Percentiles rank a stretch among this genome's conserved stretches.
Conservation (phyloP, 1,284 basidiomycete species). For the Pyrrhoderma noxium region DNA sequence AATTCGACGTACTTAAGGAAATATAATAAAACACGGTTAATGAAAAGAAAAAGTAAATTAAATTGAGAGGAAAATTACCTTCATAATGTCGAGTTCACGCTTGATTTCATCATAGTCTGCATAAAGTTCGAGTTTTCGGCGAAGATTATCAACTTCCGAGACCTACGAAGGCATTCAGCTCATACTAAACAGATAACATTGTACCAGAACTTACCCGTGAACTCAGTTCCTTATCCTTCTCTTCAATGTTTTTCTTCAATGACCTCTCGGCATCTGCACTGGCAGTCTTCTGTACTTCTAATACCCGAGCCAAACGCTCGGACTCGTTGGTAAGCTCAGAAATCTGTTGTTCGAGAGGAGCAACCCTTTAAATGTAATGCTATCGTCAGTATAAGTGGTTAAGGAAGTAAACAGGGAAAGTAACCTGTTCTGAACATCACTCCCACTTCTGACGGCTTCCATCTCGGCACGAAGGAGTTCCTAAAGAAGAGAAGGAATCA, state of each 20-base stretch:
- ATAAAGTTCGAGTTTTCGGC: slow-evolving; percentile 63
- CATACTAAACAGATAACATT: not conserved
- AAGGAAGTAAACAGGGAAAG: not conserved
- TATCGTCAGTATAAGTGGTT: slow-evolving; percentile 3
- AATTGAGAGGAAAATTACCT: slow-evolving; percentile 43
- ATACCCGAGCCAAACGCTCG: slow-evolving; percentile 55
- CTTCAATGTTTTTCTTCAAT: slow-evolving; percentile 52
- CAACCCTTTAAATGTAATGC: slow-evolving; percentile 41
- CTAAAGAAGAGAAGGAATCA: slow-evolving; percentile 44
- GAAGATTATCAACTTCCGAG: slow-evolving; percentile 61
- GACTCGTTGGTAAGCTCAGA: slow-evolving; percentile 68
- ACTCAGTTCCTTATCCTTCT: slow-evolving; percentile 52
- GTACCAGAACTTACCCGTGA: slow-evolving; percentile 39
- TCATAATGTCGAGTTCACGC: slow-evolving; percentile 94
- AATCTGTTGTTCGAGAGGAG: slow-evolving; percentile 65
- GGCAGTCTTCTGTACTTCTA: slow-evolving; percentile 63
- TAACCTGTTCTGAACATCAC: slow-evolving; percentile 68
- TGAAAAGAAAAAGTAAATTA: not conserved
- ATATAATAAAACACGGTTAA: slow-evolving; percentile 7
- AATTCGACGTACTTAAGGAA: slow-evolving; percentile 87
- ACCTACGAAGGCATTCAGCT: slow-evolving; percentile 28
- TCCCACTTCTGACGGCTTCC: slow-evolving; percentile 78
- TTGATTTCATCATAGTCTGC: slow-evolving; percentile 93
- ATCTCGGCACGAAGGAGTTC: slow-evolving; percentile 91
- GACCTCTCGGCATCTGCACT: slow-evolving; percentile 44